Conservation (phyloP, 2,329 filamentous ascomycete species). For the Tolypocladium inflatum region DNA sequence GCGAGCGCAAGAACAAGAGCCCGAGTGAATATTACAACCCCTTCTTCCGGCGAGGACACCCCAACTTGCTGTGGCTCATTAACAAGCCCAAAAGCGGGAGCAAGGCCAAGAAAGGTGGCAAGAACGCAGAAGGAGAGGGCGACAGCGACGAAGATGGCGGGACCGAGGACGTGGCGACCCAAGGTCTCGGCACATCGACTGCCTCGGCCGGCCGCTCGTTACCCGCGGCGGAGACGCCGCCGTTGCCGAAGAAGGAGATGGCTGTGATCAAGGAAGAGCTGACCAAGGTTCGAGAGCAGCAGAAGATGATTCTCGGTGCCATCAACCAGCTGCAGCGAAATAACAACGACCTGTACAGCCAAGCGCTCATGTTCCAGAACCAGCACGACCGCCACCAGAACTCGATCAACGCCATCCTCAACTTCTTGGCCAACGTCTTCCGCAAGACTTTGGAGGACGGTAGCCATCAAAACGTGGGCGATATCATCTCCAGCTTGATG, state of each 20-base stretch:
- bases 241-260: slow-evolving; percentile 62
- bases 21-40: slow-evolving; percentile 97
- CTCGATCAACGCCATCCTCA: slow-evolving; percentile 97
- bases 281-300: slow-evolving; percentile 72
- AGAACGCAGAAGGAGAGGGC: slow-evolving; percentile 60
- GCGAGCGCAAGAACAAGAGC: slow-evolving; percentile 93
- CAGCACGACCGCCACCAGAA: slow-evolving; percentile 96
- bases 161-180: slow-evolving; percentile 27
- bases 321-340: slow-evolving; percentile 75
- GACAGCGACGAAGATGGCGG: slow-evolving; percentile 47
- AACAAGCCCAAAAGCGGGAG: slow-evolving; percentile 81
- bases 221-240: slow-evolving; percentile 34
- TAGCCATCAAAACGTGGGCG: slow-evolving; percentile 65
- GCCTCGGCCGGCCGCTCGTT: slow-evolving; percentile 19
- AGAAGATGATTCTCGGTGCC: slow-evolving; percentile 74
- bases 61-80: slow-evolving; percentile 89
- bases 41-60: slow-evolving; percentile 88
- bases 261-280: slow-evolving; percentile 71
- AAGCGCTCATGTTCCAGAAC: slow-evolving; percentile 80
- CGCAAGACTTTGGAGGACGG: slow-evolving; percentile 83
- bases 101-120: slow-evolving; percentile 46
- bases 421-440: slow-evolving; percentile 94
- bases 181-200: slow-evolving; percentile 10
- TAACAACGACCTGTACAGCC: slow-evolving; percentile 78
- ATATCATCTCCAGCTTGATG: slow-evolving; percentile 72